phyloP scores from a whole-genome alignment of 345 rosid species.

The Passiflora organensis region DNA sequence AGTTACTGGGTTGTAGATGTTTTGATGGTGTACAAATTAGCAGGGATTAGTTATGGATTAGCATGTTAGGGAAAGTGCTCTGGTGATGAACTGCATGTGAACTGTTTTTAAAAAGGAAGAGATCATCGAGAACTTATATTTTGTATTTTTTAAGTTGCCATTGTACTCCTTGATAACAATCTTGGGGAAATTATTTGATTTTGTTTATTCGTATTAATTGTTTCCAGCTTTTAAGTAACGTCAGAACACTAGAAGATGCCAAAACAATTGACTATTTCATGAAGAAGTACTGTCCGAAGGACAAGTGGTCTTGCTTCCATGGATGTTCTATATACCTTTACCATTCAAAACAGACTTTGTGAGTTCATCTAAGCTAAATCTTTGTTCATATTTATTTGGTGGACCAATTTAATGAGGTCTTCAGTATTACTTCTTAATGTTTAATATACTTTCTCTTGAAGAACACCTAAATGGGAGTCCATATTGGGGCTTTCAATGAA shows the following conservation, averaged over 20 bases:
- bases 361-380: constrained; percentile 24
- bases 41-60: no score
- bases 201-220: neutral
- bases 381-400: neutral
- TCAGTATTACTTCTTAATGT: neutral
- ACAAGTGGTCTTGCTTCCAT: constrained; percentile 60
- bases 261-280: constrained; percentile 43
- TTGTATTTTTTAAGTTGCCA: neutral
- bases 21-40: no score
- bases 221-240: constrained; percentile 68
- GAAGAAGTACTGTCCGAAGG: constrained; percentile 67
- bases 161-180: neutral
- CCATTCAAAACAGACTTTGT: constrained; percentile 38
- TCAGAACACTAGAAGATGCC: constrained; percentile 44
- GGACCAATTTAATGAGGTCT: neutral
- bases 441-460: constrained; percentile 13
- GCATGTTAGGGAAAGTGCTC: no score
- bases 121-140: neutral
- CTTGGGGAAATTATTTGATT: neutral
- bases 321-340: constrained; percentile 66
- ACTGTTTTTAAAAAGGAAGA: no score
- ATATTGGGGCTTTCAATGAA: constrained; percentile 45
- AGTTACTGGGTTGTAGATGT: no score
- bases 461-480: constrained; percentile 54
- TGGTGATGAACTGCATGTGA: no score